Conservation (phyloP, 1,139 yeast genomes). For the Zygosaccharomyces sapae region DNA sequence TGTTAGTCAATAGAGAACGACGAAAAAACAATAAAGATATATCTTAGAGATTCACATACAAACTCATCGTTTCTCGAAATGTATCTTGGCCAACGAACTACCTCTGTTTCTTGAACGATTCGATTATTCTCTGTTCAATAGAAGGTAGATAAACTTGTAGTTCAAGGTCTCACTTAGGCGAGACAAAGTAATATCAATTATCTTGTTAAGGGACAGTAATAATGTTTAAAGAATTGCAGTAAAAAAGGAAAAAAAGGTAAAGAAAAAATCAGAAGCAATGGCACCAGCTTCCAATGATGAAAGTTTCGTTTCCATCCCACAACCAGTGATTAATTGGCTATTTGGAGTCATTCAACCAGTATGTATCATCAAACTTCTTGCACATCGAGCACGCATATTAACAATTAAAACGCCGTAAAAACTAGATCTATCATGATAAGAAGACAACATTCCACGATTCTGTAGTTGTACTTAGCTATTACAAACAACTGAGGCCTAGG, state of each 20-base stretch:
- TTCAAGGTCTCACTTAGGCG: slow-evolving; percentile 1
- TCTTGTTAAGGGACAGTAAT: neutral
- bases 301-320: slow-evolving; percentile 16
- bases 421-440: slow-evolving; percentile 49
- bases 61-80: slow-evolving; percentile 20
- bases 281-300: neutral
- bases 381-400: slow-evolving; percentile 1
- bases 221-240: neutral
- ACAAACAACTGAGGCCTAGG: slow-evolving; percentile 55
- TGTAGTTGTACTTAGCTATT: slow-evolving; percentile 48
- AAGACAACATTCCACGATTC: slow-evolving; percentile 57
- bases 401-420: slow-evolving; percentile 5
- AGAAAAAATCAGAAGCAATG: neutral
- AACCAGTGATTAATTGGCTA: slow-evolving; percentile 52
- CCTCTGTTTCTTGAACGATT: neutral
- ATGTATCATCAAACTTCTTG: slow-evolving; percentile 23
- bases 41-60: slow-evolving; percentile 19
- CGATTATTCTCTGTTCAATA: neutral
- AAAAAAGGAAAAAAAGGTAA: neutral
- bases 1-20: slow-evolving; percentile 7
- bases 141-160: neutral
- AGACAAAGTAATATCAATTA: neutral
- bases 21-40: neutral
- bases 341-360: slow-evolving; percentile 50
- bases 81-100: neutral